These are phyloP conservation scores for Fusarium scirpi DNA, from an alignment of 2,329 filamentous ascomycete genomes.

Conservation along the genomic window DNA sequence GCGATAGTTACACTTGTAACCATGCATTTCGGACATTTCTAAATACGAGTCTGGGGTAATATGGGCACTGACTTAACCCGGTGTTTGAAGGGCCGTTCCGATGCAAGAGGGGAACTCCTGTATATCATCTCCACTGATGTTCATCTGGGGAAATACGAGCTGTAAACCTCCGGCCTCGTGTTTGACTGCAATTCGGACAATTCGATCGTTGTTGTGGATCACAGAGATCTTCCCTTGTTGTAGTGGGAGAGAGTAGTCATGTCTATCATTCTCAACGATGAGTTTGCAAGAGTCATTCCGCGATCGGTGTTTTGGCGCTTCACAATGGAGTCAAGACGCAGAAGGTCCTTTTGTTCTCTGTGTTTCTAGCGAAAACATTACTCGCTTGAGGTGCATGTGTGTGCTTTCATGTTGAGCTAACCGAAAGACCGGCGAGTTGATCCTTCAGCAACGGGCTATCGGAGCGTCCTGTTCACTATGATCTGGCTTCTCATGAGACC, in stretches of 20 bases:
- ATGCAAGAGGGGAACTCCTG: conserved; percentile 28
- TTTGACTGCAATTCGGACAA: neutral
- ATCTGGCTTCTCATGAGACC: neutral
- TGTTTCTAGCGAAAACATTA: neutral
- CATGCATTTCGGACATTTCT: neutral
- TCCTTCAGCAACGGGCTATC: neutral
- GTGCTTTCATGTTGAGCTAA: neutral
- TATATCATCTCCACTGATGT: conserved; percentile 27
- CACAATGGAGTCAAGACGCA: neutral
- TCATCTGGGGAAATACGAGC: conserved; percentile 31
- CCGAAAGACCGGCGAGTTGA: neutral
- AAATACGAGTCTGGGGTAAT: conserved; percentile 12
- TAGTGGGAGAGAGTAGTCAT: neutral
- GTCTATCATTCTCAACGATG: neutral
- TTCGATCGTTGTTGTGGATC: neutral
- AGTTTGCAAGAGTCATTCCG: neutral
- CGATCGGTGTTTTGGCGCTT: neutral
- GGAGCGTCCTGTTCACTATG: neutral
- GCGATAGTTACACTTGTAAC: neutral
- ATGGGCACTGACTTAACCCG: conserved; percentile 1
- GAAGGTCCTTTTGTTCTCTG: neutral
- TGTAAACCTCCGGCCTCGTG: neutral
- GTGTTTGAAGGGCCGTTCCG: conserved; percentile 35
- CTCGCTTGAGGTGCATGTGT: neutral
- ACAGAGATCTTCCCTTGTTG: neutral